phyloP scores from a whole-genome alignment of 345 rosid genomes.

The Lagerstroemia speciosa region DNA sequence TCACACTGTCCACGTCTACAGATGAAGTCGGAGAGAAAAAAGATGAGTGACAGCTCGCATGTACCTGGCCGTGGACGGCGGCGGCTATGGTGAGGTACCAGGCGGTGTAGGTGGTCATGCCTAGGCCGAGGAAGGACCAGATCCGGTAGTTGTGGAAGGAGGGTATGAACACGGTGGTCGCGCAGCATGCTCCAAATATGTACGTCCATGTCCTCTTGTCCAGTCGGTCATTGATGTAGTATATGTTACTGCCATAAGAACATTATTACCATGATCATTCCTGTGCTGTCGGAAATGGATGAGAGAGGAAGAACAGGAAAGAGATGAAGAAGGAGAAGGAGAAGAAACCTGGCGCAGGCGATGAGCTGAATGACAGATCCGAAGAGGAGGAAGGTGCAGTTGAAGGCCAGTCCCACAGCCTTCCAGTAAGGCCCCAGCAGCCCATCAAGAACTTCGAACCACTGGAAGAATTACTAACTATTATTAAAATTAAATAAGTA shows the following conservation, averaged over 20 bases:
- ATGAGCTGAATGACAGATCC: slow-evolving; percentile 99
- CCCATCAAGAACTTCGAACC: slow-evolving; percentile 99
- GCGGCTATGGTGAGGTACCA: slow-evolving; percentile 93
- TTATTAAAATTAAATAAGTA: not conserved
- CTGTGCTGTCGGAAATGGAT: too few relatives aligned
- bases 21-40: too few relatives aligned
- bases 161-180: slow-evolving; percentile 96
- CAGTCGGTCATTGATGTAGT: slow-evolving; percentile 87
- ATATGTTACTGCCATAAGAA: slow-evolving; percentile 61
- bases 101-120: slow-evolving; percentile 99
- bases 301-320: too few relatives aligned
- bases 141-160: slow-evolving; percentile 97
- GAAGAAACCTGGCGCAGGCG: slow-evolving; percentile 78
- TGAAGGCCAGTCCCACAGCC: slow-evolving; percentile 87
- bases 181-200: slow-evolving; percentile 99
- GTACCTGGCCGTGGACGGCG: slow-evolving; percentile 57
- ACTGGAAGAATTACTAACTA: slow-evolving; percentile 30
- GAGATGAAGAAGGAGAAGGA: too few relatives aligned
- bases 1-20: too few relatives aligned
- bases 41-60: too few relatives aligned
- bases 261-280: too few relatives aligned
- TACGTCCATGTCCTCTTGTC: slow-evolving; percentile 99
- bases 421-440: slow-evolving; percentile 93
- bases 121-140: slow-evolving; percentile 97
- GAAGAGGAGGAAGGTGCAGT: slow-evolving; percentile 95